These are phyloP conservation scores for Plasmodium gallinaceum DNA, from an alignment of 169 alveolate species.

Conservation along the genomic window DNA sequence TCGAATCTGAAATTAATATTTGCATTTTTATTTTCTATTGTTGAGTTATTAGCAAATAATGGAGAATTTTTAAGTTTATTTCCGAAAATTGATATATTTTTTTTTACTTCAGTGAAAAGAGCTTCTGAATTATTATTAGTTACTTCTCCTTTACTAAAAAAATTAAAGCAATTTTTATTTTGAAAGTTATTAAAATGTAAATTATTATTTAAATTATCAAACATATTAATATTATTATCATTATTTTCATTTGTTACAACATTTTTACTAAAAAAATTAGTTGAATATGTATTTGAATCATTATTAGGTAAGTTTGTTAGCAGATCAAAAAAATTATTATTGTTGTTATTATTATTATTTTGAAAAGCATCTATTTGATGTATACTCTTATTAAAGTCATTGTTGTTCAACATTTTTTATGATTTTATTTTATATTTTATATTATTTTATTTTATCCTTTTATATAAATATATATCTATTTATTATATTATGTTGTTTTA, in stretches of 20 bases:
- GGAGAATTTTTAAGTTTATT: constrained; percentile 40
- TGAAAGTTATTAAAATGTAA: not conserved
- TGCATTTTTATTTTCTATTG: not conserved
- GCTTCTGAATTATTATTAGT: constrained; percentile 5
- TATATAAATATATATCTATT: no score
- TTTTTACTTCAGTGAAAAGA: constrained; percentile 33
- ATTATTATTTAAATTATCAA: constrained; percentile 9
- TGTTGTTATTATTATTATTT: constrained; percentile 14
- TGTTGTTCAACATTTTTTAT: constrained; percentile 42
- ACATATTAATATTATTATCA: constrained; percentile 4
- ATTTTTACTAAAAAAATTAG: not conserved
- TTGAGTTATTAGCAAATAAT: constrained; percentile 1
- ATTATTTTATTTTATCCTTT: no score
- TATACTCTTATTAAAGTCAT: constrained; percentile 46
- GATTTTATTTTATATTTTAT: no score
- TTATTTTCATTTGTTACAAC: not conserved
- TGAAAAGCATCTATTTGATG: constrained; percentile 29
- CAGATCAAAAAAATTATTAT: not conserved
- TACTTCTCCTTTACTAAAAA: constrained; percentile 1
- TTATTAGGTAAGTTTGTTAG: not conserved
- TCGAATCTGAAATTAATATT: constrained; percentile 11
- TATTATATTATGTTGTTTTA: no score
- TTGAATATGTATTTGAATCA: not conserved
- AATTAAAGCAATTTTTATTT: not conserved
- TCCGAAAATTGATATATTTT: constrained; percentile 64